Evolutionary conservation across 2,329 filamentous ascomycete species (phyloP), one percentile per base, ranked within the genome.

Genomic region (Achaetomium macrosporum): DNA sequence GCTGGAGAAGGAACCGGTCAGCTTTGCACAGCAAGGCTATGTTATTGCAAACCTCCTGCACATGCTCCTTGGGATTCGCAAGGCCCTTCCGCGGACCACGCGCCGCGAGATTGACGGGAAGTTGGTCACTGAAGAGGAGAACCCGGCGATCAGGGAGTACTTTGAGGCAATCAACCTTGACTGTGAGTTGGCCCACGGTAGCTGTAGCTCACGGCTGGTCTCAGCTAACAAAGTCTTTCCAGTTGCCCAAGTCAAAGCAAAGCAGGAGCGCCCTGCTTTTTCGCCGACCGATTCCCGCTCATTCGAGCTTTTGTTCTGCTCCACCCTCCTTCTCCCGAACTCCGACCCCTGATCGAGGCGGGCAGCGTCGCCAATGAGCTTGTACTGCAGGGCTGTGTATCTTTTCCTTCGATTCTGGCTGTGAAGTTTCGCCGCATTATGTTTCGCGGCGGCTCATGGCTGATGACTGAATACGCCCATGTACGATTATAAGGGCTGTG

Each of bases 21-120:
- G 72, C 47, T 85, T 80, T 61, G 78, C 79, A 0, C 73, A 76
- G 51, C 81, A 85, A 58, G 82, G 82, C 15, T 76, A 78, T 42
- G 75, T 76, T 33, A 72, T 85, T 7, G 79, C 80, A 5, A 73
- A 79, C 42, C 67, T 84, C 37, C 65, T 85, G 46, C 76, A 78
- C 63, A 82, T 84, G 78, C 72, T 86, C 4, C 65, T 85, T 10
- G 71, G 71, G n/a, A 83, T 84, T 51, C 74, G 82, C 37, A 78
- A 79, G 55, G 76, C 79, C 1, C 71, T 83, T 5, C 82, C 83
- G 1, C 75, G 76, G 57, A 81, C 77, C 0, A 64, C 69, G 20
- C 63, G 67, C 29, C 69, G 73, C 1, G 69, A 71, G 37, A 61
- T 69, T 0, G 72, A 80, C 47, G 77, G 76, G 2, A 76, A 78